phyloP scores from a whole-genome alignment of 768 basidiomycete genomes.

The Kwoniella newhampshirensis region DNA sequence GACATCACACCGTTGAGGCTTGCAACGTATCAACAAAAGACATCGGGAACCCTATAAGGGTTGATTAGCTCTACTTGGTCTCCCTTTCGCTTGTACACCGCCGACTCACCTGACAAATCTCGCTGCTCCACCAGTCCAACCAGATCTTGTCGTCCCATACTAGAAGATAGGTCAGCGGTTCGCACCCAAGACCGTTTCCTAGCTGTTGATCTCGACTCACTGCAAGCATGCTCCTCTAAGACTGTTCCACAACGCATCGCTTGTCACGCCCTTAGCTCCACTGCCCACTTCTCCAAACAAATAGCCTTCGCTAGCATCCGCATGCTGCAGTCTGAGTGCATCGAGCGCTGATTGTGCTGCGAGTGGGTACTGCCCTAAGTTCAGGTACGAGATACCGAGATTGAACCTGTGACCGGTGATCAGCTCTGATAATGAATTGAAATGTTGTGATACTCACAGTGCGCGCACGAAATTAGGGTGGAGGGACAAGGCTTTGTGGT shows the following conservation, averaged over 20 bases:
- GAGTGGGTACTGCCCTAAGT: slow-evolving; percentile 77
- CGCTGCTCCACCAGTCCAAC: slow-evolving; percentile 69
- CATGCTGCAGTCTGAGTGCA: slow-evolving; percentile 83
- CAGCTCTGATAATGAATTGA: background rate
- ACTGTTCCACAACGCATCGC: slow-evolving; percentile 81
- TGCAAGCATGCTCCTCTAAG: slow-evolving; percentile 78
- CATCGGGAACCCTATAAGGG: slow-evolving; percentile 19
- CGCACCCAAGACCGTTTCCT: background rate
- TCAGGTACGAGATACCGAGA: slow-evolving; percentile 87
- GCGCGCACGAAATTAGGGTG: slow-evolving; percentile 97
- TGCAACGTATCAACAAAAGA: slow-evolving; percentile 6
- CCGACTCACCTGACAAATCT: slow-evolving; percentile 64
- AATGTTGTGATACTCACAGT: slow-evolving; percentile 58
- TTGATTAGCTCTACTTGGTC: slow-evolving; percentile 10
- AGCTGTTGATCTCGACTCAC: slow-evolving; percentile 31
- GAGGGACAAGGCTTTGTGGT: slow-evolving; percentile 81
- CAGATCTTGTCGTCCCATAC: slow-evolving; percentile 72
- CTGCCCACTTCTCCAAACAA: slow-evolving; percentile 3
- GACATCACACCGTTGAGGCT: too few species aligned
- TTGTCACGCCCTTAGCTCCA: slow-evolving; percentile 66
- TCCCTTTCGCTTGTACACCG: background rate
- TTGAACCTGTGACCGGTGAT: slow-evolving; percentile 67
- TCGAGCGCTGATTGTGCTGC: slow-evolving; percentile 84
- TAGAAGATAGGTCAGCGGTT: slow-evolving; percentile 3
- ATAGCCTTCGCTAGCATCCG: slow-evolving; percentile 63